phyloP scores from a whole-genome alignment of 495 filamentous ascomycete genomes.

The Hypoxylon fragiforme region DNA sequence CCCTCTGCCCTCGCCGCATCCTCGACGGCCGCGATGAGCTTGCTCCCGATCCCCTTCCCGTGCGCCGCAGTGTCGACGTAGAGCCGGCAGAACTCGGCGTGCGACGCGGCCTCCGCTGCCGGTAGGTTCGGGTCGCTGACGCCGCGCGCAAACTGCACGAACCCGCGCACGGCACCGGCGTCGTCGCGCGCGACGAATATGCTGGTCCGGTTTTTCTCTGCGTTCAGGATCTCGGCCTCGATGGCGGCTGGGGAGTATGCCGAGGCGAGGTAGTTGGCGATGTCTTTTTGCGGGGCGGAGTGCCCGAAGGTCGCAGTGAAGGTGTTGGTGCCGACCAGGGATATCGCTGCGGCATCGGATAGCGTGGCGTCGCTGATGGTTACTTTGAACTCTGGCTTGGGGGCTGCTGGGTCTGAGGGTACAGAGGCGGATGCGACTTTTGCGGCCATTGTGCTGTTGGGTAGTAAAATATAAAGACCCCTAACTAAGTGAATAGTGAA shows the following conservation, averaged over 20 bases:
- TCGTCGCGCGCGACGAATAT: conserved; percentile 34
- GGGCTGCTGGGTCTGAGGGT: not conserved
- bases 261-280: conserved; percentile 37
- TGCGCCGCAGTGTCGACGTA: conserved; percentile 43
- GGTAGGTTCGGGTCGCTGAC: conserved; percentile 38
- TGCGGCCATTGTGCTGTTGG: conserved; percentile 13
- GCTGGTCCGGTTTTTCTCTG: conserved; percentile 29
- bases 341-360: conserved; percentile 40
- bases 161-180: conserved; percentile 36
- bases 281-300: conserved; percentile 37
- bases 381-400: conserved; percentile 18
- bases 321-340: conserved; percentile 38
- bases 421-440: conserved; percentile 12
- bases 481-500: no score
- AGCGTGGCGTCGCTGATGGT: conserved; percentile 34
- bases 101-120: conserved; percentile 22
- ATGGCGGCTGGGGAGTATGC: conserved; percentile 36
- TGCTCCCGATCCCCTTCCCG: conserved; percentile 40
- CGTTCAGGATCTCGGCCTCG: conserved; percentile 32
- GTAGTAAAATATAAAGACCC: no score
- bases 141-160: conserved; percentile 40
- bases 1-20: conserved; percentile 39
- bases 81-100: conserved; percentile 44
- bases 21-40: conserved; percentile 38
- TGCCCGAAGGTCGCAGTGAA: conserved; percentile 45